Evolutionary conservation across 768 basidiomycete species (phyloP).

Genomic region (Panaeolus cyanescens): DNA sequence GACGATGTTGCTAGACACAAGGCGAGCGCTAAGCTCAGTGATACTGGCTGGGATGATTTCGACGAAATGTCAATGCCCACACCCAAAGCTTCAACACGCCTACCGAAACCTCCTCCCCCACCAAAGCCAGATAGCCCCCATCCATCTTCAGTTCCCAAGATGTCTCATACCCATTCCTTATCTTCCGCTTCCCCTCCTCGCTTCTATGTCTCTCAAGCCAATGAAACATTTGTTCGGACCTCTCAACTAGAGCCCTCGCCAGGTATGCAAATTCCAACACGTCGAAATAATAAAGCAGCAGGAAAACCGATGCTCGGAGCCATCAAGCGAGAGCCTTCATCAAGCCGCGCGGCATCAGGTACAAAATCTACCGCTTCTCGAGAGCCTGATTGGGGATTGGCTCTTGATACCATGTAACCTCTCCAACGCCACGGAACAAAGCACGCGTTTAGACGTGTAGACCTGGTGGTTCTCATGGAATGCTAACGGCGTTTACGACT

Average conservation of each 20-base stretch:
- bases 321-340: background rate
- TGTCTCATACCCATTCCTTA: conserved; percentile 19
- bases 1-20: conserved; percentile 32
- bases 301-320: conserved; percentile 9
- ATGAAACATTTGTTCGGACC: conserved; percentile 43
- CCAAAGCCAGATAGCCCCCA: conserved; percentile 5
- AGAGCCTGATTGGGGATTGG: background rate
- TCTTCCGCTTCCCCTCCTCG: conserved; percentile 34
- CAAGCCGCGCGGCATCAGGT: background rate
- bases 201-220: conserved; percentile 35
- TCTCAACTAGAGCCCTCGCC: conserved; percentile 57
- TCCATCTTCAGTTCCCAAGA: conserved; percentile 16
- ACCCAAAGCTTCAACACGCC: conserved; percentile 22
- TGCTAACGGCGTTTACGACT: background rate
- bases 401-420: background rate
- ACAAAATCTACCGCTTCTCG: background rate
- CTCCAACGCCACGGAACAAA: background rate
- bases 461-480: background rate
- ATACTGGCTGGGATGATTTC: conserved; percentile 8
- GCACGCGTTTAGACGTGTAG: background rate
- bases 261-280: conserved; percentile 47
- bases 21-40: conserved; percentile 12
- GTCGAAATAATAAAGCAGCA: conserved; percentile 20
- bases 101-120: conserved; percentile 7
- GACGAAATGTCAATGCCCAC: conserved; percentile 21